phyloP scores from a whole-genome alignment of 257 asterid species.

The Ehretia macrophylla region DNA sequence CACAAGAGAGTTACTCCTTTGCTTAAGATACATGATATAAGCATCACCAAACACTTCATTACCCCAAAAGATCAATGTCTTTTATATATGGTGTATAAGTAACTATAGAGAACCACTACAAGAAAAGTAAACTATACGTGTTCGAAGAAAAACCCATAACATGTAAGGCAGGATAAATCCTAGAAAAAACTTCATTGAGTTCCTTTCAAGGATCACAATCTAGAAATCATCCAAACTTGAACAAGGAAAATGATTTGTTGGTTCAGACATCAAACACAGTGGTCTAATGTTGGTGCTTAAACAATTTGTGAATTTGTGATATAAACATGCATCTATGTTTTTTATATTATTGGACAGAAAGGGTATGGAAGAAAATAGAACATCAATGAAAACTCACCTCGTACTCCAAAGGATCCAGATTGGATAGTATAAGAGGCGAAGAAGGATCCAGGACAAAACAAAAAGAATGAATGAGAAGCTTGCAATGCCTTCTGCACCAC shows the following conservation, averaged over 20 bases:
- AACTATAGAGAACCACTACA: not conserved
- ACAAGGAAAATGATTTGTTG: no score
- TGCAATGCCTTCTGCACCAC: constrained; percentile 79
- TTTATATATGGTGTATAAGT: not conserved
- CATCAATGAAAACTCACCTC: constrained; percentile 39
- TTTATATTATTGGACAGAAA: no score
- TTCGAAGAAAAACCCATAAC: no score
- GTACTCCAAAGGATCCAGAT: constrained; percentile 95
- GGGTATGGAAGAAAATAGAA: not conserved
- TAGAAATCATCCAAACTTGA: no score
- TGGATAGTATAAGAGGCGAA: constrained; percentile 83
- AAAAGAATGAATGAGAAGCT: constrained; percentile 73
- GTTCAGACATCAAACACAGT: no score
- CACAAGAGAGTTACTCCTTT: no score
- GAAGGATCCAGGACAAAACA: constrained; percentile 59
- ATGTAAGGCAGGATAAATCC: no score
- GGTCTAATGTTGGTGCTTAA: not conserved
- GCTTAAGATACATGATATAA: no score
- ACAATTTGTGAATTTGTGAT: not conserved
- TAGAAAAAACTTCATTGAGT: no score
- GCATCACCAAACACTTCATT: no score
- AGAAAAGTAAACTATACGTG: not conserved
- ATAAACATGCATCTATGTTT: no score
- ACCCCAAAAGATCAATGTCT: not conserved
- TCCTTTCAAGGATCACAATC: no score